Conservation (phyloP, 176 grass and related monocot species). For the Rhipidocladum racemiflorum region DNA sequence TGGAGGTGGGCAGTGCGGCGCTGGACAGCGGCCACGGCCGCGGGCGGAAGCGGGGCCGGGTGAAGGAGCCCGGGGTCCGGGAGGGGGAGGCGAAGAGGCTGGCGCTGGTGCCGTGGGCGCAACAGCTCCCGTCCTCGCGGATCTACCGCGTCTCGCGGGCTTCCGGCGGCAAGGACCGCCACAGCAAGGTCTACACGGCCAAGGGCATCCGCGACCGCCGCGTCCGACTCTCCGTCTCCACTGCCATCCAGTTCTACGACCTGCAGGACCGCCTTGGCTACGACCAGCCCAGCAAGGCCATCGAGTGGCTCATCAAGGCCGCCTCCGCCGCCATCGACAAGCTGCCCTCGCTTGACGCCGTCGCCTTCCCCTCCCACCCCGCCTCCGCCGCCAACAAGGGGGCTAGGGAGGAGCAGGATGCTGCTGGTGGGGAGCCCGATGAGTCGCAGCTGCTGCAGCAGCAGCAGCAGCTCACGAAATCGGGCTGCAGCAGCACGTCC, state of each 20-base stretch:
- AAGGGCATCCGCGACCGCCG: conserved; percentile 85
- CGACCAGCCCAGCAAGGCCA: conserved; percentile 87
- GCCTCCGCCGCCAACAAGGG: conserved; percentile 2
- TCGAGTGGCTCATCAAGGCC: conserved; percentile 89
- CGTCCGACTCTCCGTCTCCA: conserved; percentile 72
- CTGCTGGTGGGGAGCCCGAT: neutral
- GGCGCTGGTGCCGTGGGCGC: conserved; percentile 20
- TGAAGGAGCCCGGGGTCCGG: neutral
- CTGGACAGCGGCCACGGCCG: neutral
- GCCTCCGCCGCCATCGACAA: conserved; percentile 70
- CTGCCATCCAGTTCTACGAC: conserved; percentile 95
- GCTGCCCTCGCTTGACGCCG: conserved; percentile 49
- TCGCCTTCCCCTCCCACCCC: conserved; percentile 38
- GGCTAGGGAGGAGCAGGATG: neutral
- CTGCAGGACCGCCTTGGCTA: conserved; percentile 76
- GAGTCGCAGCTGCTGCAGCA: neutral
- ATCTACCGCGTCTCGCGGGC: conserved; percentile 74
- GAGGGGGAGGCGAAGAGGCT: conserved; percentile 28
- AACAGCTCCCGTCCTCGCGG: conserved; percentile 54
- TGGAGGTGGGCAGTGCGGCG: conserved; percentile 29
- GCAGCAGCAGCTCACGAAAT: conserved; percentile 56
- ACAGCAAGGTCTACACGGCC: conserved; percentile 95
- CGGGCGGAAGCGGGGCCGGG: conserved; percentile 17
- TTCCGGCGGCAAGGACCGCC: conserved; percentile 72
- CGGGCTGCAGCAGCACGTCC: conserved; percentile 77